phyloP scores from a whole-genome alignment of 352 stramenopile genomes.

The Phytophthora tentaculata region DNA sequence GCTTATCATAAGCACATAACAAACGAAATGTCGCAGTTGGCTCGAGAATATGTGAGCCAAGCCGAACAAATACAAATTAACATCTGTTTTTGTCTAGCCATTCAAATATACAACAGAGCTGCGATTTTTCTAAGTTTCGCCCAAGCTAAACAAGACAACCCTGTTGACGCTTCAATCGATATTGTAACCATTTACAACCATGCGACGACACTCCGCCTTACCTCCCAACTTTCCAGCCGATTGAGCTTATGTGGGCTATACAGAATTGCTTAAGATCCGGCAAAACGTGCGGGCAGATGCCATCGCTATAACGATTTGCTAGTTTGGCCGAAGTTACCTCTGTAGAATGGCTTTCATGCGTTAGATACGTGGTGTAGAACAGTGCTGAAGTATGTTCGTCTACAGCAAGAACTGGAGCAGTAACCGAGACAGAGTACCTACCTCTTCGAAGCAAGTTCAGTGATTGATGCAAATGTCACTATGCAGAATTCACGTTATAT shows the following conservation, averaged over 20 bases:
- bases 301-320: too few relatives aligned
- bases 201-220: constrained; percentile 6
- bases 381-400: background rate
- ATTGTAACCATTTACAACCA: constrained; percentile 1
- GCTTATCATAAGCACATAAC: background rate
- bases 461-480: too few relatives aligned
- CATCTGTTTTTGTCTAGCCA: constrained; percentile 1
- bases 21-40: background rate
- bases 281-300: background rate
- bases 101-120: background rate
- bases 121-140: background rate
- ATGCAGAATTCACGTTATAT: too few relatives aligned
- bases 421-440: background rate
- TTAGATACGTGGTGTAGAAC: constrained; percentile 7
- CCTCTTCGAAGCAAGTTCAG: background rate
- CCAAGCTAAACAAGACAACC: background rate
- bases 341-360: too few relatives aligned
- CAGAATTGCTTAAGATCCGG: background rate
- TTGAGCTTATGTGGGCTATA: constrained; percentile 14
- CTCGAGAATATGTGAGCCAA: background rate
- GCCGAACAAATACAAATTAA: background rate
- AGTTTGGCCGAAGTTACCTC: too few relatives aligned
- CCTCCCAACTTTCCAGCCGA: constrained; percentile 7
- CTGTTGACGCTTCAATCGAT: background rate
- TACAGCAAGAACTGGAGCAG: background rate